Base-by-base conservation (phyloP, 768 basidiomycete genomes). In the Lactifluus subvellereus region DNA sequence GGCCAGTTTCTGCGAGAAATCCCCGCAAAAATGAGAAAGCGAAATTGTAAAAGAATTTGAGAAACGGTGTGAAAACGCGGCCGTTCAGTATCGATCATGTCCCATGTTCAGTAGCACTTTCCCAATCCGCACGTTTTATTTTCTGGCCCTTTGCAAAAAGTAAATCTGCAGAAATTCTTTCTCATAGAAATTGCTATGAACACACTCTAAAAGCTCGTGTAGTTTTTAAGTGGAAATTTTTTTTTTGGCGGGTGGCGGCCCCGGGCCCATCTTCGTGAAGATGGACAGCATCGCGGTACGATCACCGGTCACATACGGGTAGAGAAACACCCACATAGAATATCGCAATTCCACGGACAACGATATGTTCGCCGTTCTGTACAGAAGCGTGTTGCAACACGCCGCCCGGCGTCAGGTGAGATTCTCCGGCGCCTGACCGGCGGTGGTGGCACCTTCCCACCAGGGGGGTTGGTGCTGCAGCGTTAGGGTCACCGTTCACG, bases 361-460 rank as follows among this genome's bases (percentile, higher is more conserved):
- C n/a, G 32, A n/a, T 35, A 4, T 43, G 27, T 60, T 62, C 33
- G 33, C 61, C 48, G 61, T 38, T n/a, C n/a, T 8, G 33, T 33
- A 53, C 56, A 63, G 27, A 27, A 27, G 3, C 62, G 62, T 63
- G 62, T 63, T 18, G 30, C 4, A 59, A 49, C 52, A 59, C 22
- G 30, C 18, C 22, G 16, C 42, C 40, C 9, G 8, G 13, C n/a
- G n/a, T 43, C 51, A 35, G 35, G 30, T 48, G 27, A 58, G 20
- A 38, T 32, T 18, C 13, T 45, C 14, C 2, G 30, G 27, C 53
- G 18, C 30, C 47, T 32, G 59, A 27, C 27, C 27, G 27, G 27
- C 27, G 27, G 27, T 27, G 27, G 27, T 27, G 27, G 2, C 27
- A 3, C 27, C 2, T 27, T 27, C 27, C 3, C 27, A 27, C 27